These are phyloP conservation scores for Myxozyma nipponensis DNA, from an alignment of 805 yeast genomes.

Conservation along the genomic window DNA sequence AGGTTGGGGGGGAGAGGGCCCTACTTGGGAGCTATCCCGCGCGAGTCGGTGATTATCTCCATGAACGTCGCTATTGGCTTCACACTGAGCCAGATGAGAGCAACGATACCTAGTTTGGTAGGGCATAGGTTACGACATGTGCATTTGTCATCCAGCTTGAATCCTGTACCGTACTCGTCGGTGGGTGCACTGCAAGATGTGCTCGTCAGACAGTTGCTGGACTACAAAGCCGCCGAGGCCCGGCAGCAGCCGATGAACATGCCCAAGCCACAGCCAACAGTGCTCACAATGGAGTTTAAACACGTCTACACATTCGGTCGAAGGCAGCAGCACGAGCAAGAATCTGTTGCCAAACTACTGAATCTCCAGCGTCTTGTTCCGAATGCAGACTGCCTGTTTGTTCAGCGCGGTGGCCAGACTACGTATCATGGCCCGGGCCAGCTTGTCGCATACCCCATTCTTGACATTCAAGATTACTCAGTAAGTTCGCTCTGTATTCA, in stretches of 20 bases:
- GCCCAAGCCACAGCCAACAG: slow-evolving; percentile 52
- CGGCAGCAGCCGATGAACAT: neutral
- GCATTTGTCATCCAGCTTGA: neutral
- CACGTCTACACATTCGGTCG: slow-evolving; percentile 92
- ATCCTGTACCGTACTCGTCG: neutral
- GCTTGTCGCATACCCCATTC: slow-evolving; percentile 73
- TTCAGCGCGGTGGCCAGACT: slow-evolving; percentile 90
- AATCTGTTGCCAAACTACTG: slow-evolving; percentile 14
- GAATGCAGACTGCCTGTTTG: slow-evolving; percentile 61
- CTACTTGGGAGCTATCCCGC: too few species aligned
- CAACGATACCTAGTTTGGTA: too few species aligned
- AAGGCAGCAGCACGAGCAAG: slow-evolving; percentile 52
- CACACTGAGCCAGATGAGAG: too few species aligned
- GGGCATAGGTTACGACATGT: too few species aligned
- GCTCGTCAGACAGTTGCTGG: neutral
- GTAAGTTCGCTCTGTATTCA: too few species aligned
- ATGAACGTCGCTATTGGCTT: too few species aligned
- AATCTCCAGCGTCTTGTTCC: slow-evolving; percentile 29
- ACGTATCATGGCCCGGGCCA: slow-evolving; percentile 98
- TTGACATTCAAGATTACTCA: slow-evolving; percentile 61
- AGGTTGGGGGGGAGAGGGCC: too few species aligned
- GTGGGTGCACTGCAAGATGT: neutral
- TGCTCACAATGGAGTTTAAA: slow-evolving; percentile 78
- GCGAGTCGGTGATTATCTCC: too few species aligned
- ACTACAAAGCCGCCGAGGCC: neutral